These are phyloP conservation scores for Straminergon stramineum DNA, from an alignment of 225 moss, liverwort and hornwort species.

Conservation along the genomic window DNA sequence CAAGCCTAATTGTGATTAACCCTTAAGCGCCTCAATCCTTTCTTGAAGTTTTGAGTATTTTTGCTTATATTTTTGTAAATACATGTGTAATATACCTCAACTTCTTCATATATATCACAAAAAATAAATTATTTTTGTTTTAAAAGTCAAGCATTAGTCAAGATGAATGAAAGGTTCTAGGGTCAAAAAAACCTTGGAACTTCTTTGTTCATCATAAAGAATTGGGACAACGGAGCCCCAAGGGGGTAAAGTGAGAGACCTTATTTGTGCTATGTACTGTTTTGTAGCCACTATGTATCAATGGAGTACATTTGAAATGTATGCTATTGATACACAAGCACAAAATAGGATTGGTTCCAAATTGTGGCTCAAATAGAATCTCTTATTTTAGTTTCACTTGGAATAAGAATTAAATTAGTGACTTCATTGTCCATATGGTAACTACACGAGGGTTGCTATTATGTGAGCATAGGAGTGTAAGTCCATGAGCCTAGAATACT, in stretches of 20 bases:
- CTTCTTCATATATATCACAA: neutral
- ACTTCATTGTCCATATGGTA: neutral
- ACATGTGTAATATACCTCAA: too few species aligned
- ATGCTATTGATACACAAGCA: neutral
- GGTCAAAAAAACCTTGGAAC: neutral
- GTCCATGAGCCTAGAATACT: too few species aligned
- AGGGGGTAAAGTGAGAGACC: rapidly evolving
- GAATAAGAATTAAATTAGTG: neutral
- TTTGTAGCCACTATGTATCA: neutral
- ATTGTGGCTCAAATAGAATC: neutral
- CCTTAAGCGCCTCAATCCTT: neutral
- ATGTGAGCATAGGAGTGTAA: too few species aligned
- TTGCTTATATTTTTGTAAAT: neutral
- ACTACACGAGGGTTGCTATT: too few species aligned
- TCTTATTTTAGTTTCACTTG: neutral
- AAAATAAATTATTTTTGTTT: neutral
- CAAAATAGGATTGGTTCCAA: neutral
- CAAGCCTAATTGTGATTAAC: neutral
- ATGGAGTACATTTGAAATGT: neutral
- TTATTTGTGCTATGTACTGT: neutral
- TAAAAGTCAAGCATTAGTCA: neutral
- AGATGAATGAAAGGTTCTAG: neutral
- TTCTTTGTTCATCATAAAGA: rapidly evolving
- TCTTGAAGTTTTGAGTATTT: neutral
- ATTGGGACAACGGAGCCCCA: rapidly evolving